These are phyloP conservation scores for Gardenia jasminoides DNA, from an alignment of 257 asterid species.

Conservation along the genomic window DNA sequence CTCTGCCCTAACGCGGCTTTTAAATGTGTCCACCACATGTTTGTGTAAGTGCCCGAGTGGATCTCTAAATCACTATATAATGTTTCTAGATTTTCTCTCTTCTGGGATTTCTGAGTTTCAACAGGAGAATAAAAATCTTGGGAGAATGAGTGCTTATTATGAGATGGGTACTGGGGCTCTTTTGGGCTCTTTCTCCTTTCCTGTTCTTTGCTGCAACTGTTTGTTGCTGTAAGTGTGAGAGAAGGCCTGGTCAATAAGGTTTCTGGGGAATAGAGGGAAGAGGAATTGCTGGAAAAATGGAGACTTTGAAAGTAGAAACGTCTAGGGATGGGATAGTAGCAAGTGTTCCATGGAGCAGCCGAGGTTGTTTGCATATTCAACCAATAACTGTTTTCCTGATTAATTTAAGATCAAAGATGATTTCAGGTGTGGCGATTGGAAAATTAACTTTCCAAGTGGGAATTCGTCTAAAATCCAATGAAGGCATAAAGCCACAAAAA, in stretches of 20 bases:
- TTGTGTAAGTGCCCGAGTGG: conserved; percentile 39
- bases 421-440: conserved; percentile 6
- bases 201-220: conserved; percentile 61
- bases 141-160: conserved; percentile 25
- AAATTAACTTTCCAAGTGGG: background rate
- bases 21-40: conserved; percentile 77
- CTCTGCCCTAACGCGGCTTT: conserved; percentile 93
- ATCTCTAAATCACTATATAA: conserved; percentile 22
- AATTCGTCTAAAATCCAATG: background rate
- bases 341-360: conserved; percentile 59
- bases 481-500: background rate
- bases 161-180: conserved; percentile 22
- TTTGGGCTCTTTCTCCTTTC: conserved; percentile 33
- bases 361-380: conserved; percentile 61
- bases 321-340: conserved; percentile 61
- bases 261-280: conserved; percentile 16
- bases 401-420: conserved; percentile 8
- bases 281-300: conserved; percentile 25
- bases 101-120: conserved; percentile 34
- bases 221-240: conserved; percentile 42
- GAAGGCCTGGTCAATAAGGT: conserved; percentile 24
- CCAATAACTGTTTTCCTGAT: conserved; percentile 19
- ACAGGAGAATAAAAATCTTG: conserved; percentile 40
- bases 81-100: conserved; percentile 20
- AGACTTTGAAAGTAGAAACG: conserved; percentile 34